Percentiles rank a stretch among this genome's conserved stretches.
These are phyloP conservation scores for Talaromyces amestolkiae DNA, from an alignment of 2,329 filamentous ascomycete genomes.

Conservation along the genomic window DNA sequence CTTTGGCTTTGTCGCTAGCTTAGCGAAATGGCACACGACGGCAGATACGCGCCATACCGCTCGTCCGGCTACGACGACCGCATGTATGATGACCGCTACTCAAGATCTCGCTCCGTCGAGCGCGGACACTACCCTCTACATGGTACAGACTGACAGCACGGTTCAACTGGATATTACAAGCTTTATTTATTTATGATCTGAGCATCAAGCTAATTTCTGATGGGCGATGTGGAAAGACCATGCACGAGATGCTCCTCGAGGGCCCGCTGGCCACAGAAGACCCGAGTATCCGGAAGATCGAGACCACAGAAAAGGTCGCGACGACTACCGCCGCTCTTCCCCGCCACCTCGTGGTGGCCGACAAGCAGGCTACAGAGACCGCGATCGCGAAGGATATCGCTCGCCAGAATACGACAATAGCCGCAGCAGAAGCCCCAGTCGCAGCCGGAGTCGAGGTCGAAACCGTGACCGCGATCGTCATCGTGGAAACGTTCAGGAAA, in stretches of 20 bases:
- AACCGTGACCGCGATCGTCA: constrained; percentile 35
- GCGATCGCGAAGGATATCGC: constrained; percentile 48
- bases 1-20: background rate
- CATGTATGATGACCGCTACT: constrained; percentile 48
- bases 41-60: constrained; percentile 31
- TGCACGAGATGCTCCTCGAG: constrained; percentile 33
- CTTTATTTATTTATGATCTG: constrained; percentile 21
- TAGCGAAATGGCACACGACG: constrained; percentile 23
- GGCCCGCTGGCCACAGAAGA: constrained; percentile 38
- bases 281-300: constrained; percentile 34
- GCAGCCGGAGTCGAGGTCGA: constrained; percentile 32
- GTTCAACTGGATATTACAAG: constrained; percentile 5
- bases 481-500: constrained; percentile 43
- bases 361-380: constrained; percentile 39
- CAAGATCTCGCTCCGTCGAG: constrained; percentile 40
- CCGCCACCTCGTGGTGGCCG: constrained; percentile 33
- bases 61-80: constrained; percentile 33
- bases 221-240: constrained; percentile 35
- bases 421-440: constrained; percentile 35
- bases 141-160: constrained; percentile 35
- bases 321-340: constrained; percentile 39
- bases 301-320: constrained; percentile 36
- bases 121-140: constrained; percentile 44
- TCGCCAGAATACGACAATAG: constrained; percentile 39
- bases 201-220: constrained; percentile 39